Conservation (phyloP, 192 early-diverging fungal species). For the Coemansia sp. region DNA sequence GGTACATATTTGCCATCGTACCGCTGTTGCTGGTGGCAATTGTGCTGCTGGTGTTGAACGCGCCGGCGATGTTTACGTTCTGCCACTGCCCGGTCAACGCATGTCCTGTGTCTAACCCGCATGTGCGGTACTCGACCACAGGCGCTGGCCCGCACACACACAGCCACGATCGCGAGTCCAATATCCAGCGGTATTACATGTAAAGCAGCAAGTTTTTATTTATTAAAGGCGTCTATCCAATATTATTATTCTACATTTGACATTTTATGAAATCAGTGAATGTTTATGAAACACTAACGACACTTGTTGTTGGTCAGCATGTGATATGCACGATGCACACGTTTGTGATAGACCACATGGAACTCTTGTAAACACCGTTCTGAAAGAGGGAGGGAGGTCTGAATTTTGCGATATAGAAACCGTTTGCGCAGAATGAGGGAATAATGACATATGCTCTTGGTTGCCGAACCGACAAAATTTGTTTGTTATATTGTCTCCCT, state of each 20-base stretch:
- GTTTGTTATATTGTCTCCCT: too few relatives aligned
- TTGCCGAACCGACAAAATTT: not conserved
- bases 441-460: not conserved
- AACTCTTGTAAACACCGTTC: not conserved
- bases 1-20: slow-evolving; percentile 49
- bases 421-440: not conserved
- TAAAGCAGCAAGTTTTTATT: slow-evolving; percentile 11
- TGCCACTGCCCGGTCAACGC: slow-evolving; percentile 49
- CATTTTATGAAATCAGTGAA: too few relatives aligned
- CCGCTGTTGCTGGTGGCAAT: slow-evolving; percentile 38
- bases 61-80: slow-evolving; percentile 50
- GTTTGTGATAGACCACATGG: too few relatives aligned
- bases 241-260: slow-evolving; percentile 7
- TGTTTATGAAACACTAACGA: slow-evolving; percentile 1
- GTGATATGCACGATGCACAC: too few relatives aligned
- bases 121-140: slow-evolving; percentile 31
- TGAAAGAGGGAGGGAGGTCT: not conserved
- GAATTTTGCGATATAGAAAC: not conserved
- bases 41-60: slow-evolving; percentile 45
- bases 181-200: slow-evolving; percentile 44
- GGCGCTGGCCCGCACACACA: slow-evolving; percentile 17
- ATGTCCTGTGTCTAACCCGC: slow-evolving; percentile 45
- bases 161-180: slow-evolving; percentile 25
- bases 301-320: not conserved
- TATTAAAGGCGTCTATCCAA: not conserved